Evolutionary conservation across 768 basidiomycete species (phyloP).

Genomic region (Kwoniella dejecticola): DNA sequence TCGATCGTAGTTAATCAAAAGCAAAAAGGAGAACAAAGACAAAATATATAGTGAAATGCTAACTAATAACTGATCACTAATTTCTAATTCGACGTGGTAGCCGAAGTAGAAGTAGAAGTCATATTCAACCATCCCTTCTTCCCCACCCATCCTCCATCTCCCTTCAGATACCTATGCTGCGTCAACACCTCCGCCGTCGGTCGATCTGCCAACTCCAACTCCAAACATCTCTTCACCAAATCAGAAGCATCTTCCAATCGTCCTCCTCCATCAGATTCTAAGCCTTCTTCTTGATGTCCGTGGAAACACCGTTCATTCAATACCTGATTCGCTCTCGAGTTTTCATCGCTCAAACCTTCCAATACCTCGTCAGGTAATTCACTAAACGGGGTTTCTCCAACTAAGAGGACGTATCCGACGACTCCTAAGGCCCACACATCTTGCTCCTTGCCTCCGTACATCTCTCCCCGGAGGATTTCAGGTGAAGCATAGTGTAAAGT

Average conservation of each 20-base stretch:
- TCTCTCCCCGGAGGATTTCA: slow-evolving; percentile 91
- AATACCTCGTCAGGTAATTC: slow-evolving; percentile 76
- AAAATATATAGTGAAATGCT: no score
- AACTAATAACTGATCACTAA: no score
- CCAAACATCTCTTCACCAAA: slow-evolving; percentile 80
- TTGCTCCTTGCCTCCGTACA: slow-evolving; percentile 93
- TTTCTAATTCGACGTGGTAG: no score
- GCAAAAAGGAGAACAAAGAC: no score
- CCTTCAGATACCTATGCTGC: slow-evolving; percentile 76
- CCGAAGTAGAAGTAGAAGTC: background rate
- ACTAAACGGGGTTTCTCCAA: slow-evolving; percentile 54
- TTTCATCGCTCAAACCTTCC: slow-evolving; percentile 64
- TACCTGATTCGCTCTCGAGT: slow-evolving; percentile 45
- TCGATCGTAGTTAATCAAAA: no score
- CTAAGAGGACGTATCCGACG: slow-evolving; percentile 88
- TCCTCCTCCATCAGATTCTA: slow-evolving; percentile 74
- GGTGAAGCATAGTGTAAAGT: slow-evolving; percentile 85
- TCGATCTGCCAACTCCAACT: slow-evolving; percentile 72
- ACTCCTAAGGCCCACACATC: slow-evolving; percentile 99
- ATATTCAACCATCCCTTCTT: slow-evolving; percentile 44
- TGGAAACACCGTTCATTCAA: slow-evolving; percentile 60
- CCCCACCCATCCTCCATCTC: slow-evolving; percentile 71
- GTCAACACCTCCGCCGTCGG: slow-evolving; percentile 84
- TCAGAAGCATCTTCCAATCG: slow-evolving; percentile 79
- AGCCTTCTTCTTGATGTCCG: slow-evolving; percentile 57